Evolutionary conservation across 75 land plant genomes (phyloP).

Genomic region (Sequoia sempervirens): DNA sequence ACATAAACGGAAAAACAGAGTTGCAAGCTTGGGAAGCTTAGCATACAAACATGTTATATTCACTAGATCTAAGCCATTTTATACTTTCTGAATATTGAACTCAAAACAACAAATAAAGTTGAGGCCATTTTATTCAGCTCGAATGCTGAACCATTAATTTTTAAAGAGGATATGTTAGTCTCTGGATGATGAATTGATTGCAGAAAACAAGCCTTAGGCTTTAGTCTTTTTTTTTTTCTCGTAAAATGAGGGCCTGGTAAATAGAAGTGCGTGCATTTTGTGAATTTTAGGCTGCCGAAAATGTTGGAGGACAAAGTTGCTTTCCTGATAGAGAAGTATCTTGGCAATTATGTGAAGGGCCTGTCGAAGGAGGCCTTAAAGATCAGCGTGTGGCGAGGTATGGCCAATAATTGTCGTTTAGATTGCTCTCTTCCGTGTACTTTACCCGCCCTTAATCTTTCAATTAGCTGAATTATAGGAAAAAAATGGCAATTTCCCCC

Average conservation of each 20-base stretch:
- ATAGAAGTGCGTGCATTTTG: background rate
- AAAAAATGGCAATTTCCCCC: too few relatives aligned
- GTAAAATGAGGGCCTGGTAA: background rate
- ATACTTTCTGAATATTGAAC: too few relatives aligned
- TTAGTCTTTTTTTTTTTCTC: too few relatives aligned
- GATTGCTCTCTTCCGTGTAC: background rate
- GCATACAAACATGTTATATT: too few relatives aligned
- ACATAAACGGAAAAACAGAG: background rate
- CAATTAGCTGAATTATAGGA: background rate
- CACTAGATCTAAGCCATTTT: too few relatives aligned
- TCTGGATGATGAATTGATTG: background rate
- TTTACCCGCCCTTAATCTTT: background rate
- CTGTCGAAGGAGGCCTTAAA: conserved; percentile 90
- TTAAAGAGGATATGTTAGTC: background rate
- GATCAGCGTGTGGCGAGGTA: conserved; percentile 96
- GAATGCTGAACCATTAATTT: background rate
- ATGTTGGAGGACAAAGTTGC: conserved; percentile 99
- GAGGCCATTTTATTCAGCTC: background rate
- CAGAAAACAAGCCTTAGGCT: background rate
- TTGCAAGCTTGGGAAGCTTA: background rate
- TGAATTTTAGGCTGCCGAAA: conserved; percentile 2
- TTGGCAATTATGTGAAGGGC: conserved; percentile 90
- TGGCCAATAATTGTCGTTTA: background rate
- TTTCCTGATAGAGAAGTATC: conserved; percentile 77
- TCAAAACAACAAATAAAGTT: too few relatives aligned